Percentiles rank a stretch among this genome's conserved stretches.
Conservation (phyloP, 2,329 filamentous ascomycete genomes). For the Cladosporium austrohemisphaericum region DNA sequence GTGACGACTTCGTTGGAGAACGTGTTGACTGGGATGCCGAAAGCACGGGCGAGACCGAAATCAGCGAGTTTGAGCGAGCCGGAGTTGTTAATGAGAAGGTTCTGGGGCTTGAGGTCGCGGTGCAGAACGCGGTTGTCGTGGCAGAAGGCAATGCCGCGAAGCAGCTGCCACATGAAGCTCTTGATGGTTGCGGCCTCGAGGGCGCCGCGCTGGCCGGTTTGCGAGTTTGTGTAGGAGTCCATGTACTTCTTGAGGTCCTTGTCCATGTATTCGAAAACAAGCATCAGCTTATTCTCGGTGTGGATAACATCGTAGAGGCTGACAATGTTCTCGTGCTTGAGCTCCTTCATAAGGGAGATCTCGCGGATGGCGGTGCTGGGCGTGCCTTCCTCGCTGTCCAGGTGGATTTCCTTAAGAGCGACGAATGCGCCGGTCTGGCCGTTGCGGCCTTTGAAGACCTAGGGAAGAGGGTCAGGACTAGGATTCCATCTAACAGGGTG, state of each 20-base stretch:
- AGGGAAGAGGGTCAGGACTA: constrained; percentile 3
- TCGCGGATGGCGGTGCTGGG: constrained; percentile 96
- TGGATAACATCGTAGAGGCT: constrained; percentile 97
- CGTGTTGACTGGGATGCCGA: constrained; percentile 95
- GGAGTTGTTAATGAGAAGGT: constrained; percentile 89
- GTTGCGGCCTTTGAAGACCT: constrained; percentile 99
- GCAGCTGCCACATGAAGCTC: constrained; percentile 97
- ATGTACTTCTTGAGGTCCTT: constrained; percentile 98
- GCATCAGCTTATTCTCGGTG: constrained; percentile 99
- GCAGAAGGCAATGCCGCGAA: constrained; percentile 94
- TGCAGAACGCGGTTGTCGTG: constrained; percentile 96
- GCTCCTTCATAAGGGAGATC: constrained; percentile 98
- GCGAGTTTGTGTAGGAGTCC: constrained; percentile 56
- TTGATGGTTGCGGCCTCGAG: constrained; percentile 90
- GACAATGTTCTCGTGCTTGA: constrained; percentile 98
- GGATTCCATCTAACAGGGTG: neutral
- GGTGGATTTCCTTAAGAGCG: constrained; percentile 96
- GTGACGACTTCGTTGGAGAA: constrained; percentile 98
- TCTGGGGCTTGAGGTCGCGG: constrained; percentile 93
- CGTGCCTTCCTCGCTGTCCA: constrained; percentile 96
- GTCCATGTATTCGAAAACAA: constrained; percentile 99
- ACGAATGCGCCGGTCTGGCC: constrained; percentile 95
- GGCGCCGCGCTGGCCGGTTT: constrained; percentile 80
- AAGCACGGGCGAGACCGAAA: constrained; percentile 89
- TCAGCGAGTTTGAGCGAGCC: constrained; percentile 89